Evolutionary conservation across 768 basidiomycete genomes (phyloP).

Genomic region (Russula compacta): DNA sequence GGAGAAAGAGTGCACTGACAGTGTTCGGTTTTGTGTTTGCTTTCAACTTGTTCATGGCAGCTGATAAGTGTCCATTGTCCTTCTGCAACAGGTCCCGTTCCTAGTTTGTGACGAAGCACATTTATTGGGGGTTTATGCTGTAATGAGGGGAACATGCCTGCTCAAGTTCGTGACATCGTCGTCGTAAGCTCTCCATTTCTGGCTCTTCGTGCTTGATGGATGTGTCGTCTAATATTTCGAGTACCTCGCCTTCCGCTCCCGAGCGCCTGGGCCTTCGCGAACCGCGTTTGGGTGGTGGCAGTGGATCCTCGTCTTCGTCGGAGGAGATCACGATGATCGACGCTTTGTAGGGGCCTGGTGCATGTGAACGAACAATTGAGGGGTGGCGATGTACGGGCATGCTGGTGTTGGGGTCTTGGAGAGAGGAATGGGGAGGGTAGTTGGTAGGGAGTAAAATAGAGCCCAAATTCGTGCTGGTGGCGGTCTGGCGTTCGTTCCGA

Average conservation of each 20-base stretch:
- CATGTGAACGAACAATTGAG: background rate
- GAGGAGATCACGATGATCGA: slow-evolving; percentile 15
- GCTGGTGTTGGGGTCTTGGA: background rate
- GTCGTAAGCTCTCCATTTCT: background rate
- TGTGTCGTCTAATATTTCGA: slow-evolving; percentile 10
- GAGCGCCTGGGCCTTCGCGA: background rate
- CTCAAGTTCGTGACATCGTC: slow-evolving; percentile 6
- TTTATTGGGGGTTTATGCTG: background rate
- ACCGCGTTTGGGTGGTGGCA: background rate
- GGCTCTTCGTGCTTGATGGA: slow-evolving; percentile 5
- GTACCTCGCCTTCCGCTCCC: background rate
- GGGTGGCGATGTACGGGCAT: slow-evolving; percentile 12
- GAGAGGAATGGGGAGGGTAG: background rate
- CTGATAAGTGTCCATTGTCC: background rate
- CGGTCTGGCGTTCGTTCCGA: background rate
- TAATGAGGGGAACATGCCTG: background rate
- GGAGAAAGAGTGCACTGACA: background rate
- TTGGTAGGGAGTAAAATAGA: slow-evolving; percentile 1
- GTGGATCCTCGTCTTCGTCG: slow-evolving; percentile 10
- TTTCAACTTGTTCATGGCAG: slow-evolving; percentile 4
- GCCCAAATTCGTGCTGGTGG: background rate
- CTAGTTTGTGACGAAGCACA: background rate
- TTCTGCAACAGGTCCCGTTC: slow-evolving; percentile 4
- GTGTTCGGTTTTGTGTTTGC: slow-evolving; percentile 7
- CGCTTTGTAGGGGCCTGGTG: background rate